A percentile compares a stretch with the other conserved stretches of the same genome.
Conservation (phyloP, 1,284 basidiomycete genomes). For the Ceratobasidium sp. region DNA sequence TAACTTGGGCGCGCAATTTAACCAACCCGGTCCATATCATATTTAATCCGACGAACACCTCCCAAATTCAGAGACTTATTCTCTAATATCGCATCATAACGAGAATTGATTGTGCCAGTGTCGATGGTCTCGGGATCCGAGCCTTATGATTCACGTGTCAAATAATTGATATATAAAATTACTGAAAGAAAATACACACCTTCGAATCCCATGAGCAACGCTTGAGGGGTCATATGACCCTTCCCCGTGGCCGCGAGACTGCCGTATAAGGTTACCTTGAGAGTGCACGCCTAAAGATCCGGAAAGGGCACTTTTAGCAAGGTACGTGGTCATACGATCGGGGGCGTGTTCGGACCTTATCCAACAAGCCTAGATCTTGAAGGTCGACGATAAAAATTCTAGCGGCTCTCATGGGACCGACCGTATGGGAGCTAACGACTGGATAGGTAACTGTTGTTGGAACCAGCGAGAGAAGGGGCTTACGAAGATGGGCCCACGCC, state of each 20-base stretch:
- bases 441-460: neutral
- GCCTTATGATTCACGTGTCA: conserved; percentile 51
- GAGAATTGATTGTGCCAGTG: conserved; percentile 73
- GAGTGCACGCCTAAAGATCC: conserved; percentile 51
- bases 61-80: conserved; percentile 71
- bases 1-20: neutral
- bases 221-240: conserved; percentile 93
- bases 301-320: conserved; percentile 6
- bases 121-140: conserved; percentile 86
- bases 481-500: conserved; percentile 60
- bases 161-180: conserved; percentile 4
- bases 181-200: conserved; percentile 54
- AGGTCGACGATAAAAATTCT: conserved; percentile 85
- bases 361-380: conserved; percentile 68
- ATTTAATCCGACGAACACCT: conserved; percentile 75
- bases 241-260: conserved; percentile 68
- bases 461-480: conserved; percentile 8
- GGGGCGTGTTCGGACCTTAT: conserved; percentile 59
- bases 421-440: conserved; percentile 67
- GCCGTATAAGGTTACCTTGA: conserved; percentile 84
- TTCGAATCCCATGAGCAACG: conserved; percentile 88
- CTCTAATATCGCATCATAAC: conserved; percentile 72
- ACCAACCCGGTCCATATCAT: conserved; percentile 71
- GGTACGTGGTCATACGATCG: conserved; percentile 9
- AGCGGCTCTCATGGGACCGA: conserved; percentile 91